Evolutionary conservation across 1,284 basidiomycete species (phyloP).

Genomic region (Schizophyllum amplum): DNA sequence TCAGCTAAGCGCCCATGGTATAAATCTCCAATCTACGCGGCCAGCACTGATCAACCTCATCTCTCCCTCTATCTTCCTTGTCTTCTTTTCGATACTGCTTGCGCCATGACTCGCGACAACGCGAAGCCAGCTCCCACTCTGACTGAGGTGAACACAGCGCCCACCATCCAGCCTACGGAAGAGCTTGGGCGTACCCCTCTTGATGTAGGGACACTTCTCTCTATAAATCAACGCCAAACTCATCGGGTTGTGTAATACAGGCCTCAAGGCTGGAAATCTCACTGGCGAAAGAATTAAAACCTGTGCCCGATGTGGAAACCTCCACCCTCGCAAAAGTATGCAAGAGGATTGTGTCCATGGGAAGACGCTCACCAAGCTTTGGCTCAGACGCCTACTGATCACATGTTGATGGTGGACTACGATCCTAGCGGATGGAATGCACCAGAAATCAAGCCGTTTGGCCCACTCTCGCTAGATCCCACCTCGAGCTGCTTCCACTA

Average conservation of each 20-base stretch:
- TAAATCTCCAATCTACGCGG: too few species aligned
- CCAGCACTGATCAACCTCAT: not conserved
- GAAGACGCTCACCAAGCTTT: not conserved
- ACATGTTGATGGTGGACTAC: conserved; percentile 71
- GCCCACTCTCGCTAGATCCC: conserved; percentile 67
- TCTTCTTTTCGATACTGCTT: not conserved
- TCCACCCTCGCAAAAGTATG: conserved; percentile 27
- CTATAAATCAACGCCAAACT: too few species aligned
- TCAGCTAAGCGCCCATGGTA: not conserved
- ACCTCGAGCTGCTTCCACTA: conserved; percentile 72
- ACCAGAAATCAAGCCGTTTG: conserved; percentile 77
- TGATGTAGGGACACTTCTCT: too few species aligned
- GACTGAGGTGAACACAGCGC: too few species aligned
- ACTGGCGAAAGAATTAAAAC: conserved; percentile 26
- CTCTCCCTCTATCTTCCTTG: not conserved
- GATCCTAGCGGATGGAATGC: conserved; percentile 70
- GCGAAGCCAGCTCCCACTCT: too few species aligned
- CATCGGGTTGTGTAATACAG: conserved; percentile 19
- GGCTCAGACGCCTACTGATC: conserved; percentile 51
- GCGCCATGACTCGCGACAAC: not conserved
- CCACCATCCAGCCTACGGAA: too few species aligned
- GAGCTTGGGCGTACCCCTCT: too few species aligned
- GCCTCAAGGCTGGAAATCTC: conserved; percentile 32
- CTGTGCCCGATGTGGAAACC: conserved; percentile 25
- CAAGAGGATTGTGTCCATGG: not conserved